A percentile compares a stretch with the other conserved stretches of the same genome.
These are phyloP conservation scores for Calonectria ilicicola DNA, from an alignment of 2,329 filamentous ascomycete genomes.

Conservation along the genomic window DNA sequence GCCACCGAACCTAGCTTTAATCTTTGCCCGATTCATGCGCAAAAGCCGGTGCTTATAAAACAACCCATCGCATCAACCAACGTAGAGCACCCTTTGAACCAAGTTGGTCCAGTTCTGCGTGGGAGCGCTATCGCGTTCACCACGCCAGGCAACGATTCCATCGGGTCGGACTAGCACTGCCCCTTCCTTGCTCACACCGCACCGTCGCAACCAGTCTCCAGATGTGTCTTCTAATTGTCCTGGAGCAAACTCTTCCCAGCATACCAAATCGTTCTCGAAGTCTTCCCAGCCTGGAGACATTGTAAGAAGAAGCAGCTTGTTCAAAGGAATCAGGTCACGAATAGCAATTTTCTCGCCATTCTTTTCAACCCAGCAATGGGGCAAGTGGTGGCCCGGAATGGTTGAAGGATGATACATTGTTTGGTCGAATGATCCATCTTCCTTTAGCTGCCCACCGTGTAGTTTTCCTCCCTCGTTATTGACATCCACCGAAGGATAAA, in stretches of 20 bases:
- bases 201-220: slow-evolving; percentile 6
- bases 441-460: background rate
- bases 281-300: background rate
- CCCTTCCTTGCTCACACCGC: background rate
- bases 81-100: background rate
- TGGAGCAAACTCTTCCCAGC: background rate
- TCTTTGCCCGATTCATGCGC: too few relatives aligned
- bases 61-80: background rate
- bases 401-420: slow-evolving; percentile 1
- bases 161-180: slow-evolving; percentile 13
- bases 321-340: slow-evolving; percentile 9
- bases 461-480: background rate
- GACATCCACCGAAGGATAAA: slow-evolving; percentile 7
- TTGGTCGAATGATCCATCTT: background rate
- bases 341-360: background rate
- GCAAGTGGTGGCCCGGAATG: slow-evolving; percentile 3
- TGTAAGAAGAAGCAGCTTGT: slow-evolving; percentile 6
- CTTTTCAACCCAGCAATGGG: slow-evolving; percentile 14
- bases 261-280: background rate
- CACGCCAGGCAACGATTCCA: slow-evolving; percentile 7
- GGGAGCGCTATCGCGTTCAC: background rate
- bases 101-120: background rate
- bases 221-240: background rate
- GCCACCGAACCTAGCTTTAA: too few relatives aligned
- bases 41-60: too few relatives aligned